Evolutionary conservation across 23 red algal genomes (phyloP), one percentile per base, ranked within the genome.

Genomic region (Gracilaria domingensis): DNA sequence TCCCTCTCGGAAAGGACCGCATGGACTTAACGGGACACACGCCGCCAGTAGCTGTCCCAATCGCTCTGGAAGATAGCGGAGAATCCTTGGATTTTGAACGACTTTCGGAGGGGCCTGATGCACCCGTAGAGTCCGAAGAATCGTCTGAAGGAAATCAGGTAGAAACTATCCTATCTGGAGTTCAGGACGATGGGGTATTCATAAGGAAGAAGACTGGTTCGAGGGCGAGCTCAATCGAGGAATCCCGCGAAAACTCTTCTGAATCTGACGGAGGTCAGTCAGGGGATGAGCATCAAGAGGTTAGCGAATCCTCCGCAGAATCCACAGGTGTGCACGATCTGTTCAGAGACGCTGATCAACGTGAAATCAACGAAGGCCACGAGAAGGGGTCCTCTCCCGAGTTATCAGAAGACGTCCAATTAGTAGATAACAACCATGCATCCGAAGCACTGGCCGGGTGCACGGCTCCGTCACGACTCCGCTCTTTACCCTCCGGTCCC

Each of bases 141-240:
- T 17, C 28, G 1, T 69, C 30, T 69, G 64, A 69, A 1, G 30
- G 33, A 12, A 69, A 69, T 37, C 40, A 20, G 42, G 72, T 77
- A 16, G 72, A 50, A 23, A 77, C 72, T 13, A n/a, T 37, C 26
- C 25, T 77, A 12, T 77, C 72, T 16, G 45, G 45, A 51, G 12
- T 50, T 25, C 38, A 50, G 26, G 45, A 77, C 5, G 72, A 50
- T 50, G 72, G 72, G 16, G 39, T 77, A 51, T 77, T 77, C 72
- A 29, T 77, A 77, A 51, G 40, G 23, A 77, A 77, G 32, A 34
- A 13, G 33, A 69, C 32, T 17, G 64, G 64, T 28, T 69, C 64
- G 2, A 69, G 64, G 30, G 64, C 64, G 3, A 32, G 12, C 11
- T 69, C 64, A 34, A 32, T 69, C 9, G 12, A 34, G 28, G 33